Percentiles rank a stretch among this genome's conserved stretches.
Conservation (phyloP, 169 alveolate species). For the Eimeria mitis region DNA sequence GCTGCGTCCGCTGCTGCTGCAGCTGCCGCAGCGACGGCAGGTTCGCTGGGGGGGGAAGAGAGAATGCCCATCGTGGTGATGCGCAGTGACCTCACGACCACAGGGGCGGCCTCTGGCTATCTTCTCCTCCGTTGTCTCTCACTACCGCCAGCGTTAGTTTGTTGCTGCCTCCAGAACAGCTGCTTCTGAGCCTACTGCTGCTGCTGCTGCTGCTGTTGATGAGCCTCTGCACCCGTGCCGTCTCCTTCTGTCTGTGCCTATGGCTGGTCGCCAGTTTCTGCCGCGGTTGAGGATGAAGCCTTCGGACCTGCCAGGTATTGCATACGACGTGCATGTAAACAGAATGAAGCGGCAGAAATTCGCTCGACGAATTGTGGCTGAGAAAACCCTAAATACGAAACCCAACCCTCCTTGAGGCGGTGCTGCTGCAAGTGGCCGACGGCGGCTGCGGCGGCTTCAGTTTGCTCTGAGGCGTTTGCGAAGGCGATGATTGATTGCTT, state of each 20-base stretch:
- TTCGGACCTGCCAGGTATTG: neutral
- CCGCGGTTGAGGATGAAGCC: neutral
- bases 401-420: neutral
- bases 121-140: neutral
- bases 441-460: slow-evolving; percentile 6
- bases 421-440: neutral
- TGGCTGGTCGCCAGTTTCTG: neutral
- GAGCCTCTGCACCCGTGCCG: neutral
- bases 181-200: neutral
- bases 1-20: slow-evolving; percentile 25
- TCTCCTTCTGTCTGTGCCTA: neutral
- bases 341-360: neutral
- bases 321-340: neutral
- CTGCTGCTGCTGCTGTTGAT: slow-evolving; percentile 19
- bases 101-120: neutral
- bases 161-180: neutral
- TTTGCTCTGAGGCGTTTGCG: neutral
- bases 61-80: slow-evolving; percentile 16
- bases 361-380: neutral
- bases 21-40: slow-evolving; percentile 11
- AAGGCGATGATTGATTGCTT: neutral
- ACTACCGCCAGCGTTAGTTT: neutral
- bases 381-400: neutral
- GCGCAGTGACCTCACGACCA: neutral
- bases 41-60: slow-evolving; percentile 25